A percentile compares a stretch with the other conserved stretches of the same genome.
Evolutionary conservation across 2,329 filamentous ascomycete species (phyloP).

Genomic region (Xenoacremonium recifei): DNA sequence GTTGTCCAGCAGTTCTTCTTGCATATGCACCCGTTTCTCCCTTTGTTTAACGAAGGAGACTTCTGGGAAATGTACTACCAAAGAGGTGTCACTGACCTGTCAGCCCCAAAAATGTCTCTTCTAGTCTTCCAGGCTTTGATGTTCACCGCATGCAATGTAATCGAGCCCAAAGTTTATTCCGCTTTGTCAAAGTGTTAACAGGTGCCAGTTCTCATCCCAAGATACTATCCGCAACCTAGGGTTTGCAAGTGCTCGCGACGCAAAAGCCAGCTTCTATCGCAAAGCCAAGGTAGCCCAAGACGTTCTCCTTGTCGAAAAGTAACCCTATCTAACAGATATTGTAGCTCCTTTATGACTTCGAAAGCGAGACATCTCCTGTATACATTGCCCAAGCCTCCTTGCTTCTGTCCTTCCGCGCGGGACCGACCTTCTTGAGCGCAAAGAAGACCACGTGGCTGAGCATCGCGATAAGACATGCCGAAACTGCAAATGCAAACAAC

Average conservation of each 20-base stretch:
- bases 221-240: background rate
- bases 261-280: background rate
- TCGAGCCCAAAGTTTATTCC: too few species aligned
- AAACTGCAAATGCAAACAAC: background rate
- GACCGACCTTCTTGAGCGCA: background rate
- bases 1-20: background rate
- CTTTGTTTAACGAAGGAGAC: background rate
- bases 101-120: background rate
- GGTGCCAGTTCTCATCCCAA: background rate
- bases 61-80: background rate
- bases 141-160: constrained; percentile 2
- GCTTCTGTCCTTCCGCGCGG: constrained; percentile 32
- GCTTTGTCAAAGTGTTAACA: too few species aligned
- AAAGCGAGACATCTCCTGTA: constrained; percentile 39
- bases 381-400: constrained; percentile 40
- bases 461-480: constrained; percentile 3
- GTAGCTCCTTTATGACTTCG: constrained; percentile 42
- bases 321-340: background rate
- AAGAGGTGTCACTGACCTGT: background rate
- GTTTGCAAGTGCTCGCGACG: background rate
- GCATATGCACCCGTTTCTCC: background rate
- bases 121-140: constrained; percentile 3
- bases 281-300: background rate
- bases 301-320: background rate
- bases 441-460: constrained; percentile 3